Conservation (phyloP, 768 basidiomycete species). For the Rhizopogon sp. region DNA sequence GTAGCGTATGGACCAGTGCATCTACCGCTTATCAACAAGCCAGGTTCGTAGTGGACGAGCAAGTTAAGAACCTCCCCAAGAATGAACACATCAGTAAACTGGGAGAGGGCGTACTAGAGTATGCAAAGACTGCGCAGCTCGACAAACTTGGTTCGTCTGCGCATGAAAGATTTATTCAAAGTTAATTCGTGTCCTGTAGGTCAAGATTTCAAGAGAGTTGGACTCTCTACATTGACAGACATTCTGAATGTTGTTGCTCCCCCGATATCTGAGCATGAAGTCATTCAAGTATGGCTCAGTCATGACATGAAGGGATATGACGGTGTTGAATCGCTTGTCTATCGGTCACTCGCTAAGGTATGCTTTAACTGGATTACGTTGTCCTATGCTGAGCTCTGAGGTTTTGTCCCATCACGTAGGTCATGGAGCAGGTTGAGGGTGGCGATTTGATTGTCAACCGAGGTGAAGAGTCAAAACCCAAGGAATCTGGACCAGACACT, state of each 20-base stretch:
- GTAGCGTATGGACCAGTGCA: conserved; percentile 84
- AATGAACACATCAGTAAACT: conserved; percentile 87
- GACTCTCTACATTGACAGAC: conserved; percentile 84
- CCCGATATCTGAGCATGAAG: conserved; percentile 97
- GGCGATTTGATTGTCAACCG: conserved; percentile 87
- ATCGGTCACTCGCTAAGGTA: conserved; percentile 79
- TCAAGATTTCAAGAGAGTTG: conserved; percentile 84
- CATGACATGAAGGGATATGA: conserved; percentile 98
- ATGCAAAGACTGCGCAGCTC: conserved; percentile 84
- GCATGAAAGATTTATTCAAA: neutral
- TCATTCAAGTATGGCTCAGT: conserved; percentile 91
- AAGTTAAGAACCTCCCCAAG: conserved; percentile 81
- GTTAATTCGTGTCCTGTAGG: conserved; percentile 40
- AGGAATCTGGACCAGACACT: conserved; percentile 39
- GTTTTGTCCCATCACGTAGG: conserved; percentile 34
- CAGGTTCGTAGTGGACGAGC: conserved; percentile 84
- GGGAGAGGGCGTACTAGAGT: conserved; percentile 80
- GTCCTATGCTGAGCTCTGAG: conserved; percentile 5
- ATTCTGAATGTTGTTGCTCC: conserved; percentile 96
- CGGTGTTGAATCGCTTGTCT: conserved; percentile 91
- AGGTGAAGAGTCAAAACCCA: conserved; percentile 72
- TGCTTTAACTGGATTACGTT: conserved; percentile 15
- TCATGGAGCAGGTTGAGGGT: conserved; percentile 93
- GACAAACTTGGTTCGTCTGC: conserved; percentile 74
- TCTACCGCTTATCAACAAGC: conserved; percentile 86